phyloP scores from a whole-genome alignment of 106 monocot species.

The Apostasia shenzhenica region DNA sequence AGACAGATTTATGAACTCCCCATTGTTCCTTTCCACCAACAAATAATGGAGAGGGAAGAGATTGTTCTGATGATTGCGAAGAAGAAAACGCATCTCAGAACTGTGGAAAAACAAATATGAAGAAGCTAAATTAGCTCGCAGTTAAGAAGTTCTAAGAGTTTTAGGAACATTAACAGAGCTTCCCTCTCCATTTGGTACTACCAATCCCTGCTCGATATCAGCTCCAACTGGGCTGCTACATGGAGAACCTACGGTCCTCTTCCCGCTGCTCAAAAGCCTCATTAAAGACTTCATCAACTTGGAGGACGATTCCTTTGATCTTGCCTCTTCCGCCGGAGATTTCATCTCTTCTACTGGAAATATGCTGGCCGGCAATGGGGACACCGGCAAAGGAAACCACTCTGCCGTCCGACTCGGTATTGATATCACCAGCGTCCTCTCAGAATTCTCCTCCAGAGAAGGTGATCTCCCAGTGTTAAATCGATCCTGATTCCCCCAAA shows the following conservation, averaged over 20 bases:
- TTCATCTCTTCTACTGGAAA: background rate
- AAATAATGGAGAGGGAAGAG: no score
- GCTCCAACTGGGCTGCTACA: background rate
- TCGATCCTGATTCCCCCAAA: background rate
- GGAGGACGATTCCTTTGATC: background rate
- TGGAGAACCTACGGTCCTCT: background rate
- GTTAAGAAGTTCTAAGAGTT: conserved; percentile 2
- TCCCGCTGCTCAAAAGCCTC: conserved; percentile 17
- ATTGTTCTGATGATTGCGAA: conserved; percentile 1
- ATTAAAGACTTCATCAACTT: conserved; percentile 3
- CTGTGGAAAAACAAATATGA: background rate
- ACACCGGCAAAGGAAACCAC: background rate
- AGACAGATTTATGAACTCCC: no score
- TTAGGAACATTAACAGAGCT: conserved; percentile 1
- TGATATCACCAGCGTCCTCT: conserved; percentile 9
- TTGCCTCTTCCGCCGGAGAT: background rate
- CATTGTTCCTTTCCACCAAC: no score
- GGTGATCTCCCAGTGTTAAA: conserved; percentile 3
- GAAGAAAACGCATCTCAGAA: conserved; percentile 3
- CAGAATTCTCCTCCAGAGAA: background rate
- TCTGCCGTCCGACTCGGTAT: conserved; percentile 6
- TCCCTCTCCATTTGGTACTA: background rate
- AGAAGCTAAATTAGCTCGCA: background rate
- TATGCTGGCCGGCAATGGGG: background rate
- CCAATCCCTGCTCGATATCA: conserved; percentile 7